Base-by-base conservation (phyloP, 306 rosid genomes). In the Myrica gale region DNA sequence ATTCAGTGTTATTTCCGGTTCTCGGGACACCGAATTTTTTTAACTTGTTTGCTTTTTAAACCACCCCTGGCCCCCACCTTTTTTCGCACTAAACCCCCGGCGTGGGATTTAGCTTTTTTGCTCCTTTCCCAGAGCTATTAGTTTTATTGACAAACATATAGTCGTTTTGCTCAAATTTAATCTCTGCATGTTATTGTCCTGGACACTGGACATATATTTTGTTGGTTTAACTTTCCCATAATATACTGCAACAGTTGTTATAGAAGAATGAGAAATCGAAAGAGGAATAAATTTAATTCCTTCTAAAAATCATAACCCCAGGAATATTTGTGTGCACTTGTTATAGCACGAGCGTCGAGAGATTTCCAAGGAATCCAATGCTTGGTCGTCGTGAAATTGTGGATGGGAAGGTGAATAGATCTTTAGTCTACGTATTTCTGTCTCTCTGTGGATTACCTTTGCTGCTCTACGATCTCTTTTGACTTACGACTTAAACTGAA, bases 271-370 rank as follows among this genome's bases (percentile, higher is more conserved):
- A 63, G 42, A 37, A 32, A 6, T 62, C 16, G 69, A 42, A 47
- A 53, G 10, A 54, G 56, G 74, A 23, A 44, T 41, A 21, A 4
- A 61, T 73, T 85, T 39, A 52, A 6, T 76, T 79, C 69, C 74
- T 63, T 63, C 37, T 45, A 41, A n/a, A 65, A 43, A 16, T 42
- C 23, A 41, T 65, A 8, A 11, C 4, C 21, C 20, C 50, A 17
- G 3, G 13, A 17, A 65, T 13, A 6, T 16, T 65, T 65, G 42
- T n/a, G 26, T 62, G 10, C 55, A 76, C 19, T 6, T 77, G 76
- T 74, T 83, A 43, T 87, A 95, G 99, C 77, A 19, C 83, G 83
- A 89, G 93, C 7, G 97, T 89, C 79, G 96, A 92, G 85, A 95
- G 78, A 72, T 68, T 81, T 84, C 98, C 97, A 0, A 39, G 42